Evolutionary conservation across 1,284 basidiomycete species (phyloP).

Genomic region (Violaceomyces palustris): DNA sequence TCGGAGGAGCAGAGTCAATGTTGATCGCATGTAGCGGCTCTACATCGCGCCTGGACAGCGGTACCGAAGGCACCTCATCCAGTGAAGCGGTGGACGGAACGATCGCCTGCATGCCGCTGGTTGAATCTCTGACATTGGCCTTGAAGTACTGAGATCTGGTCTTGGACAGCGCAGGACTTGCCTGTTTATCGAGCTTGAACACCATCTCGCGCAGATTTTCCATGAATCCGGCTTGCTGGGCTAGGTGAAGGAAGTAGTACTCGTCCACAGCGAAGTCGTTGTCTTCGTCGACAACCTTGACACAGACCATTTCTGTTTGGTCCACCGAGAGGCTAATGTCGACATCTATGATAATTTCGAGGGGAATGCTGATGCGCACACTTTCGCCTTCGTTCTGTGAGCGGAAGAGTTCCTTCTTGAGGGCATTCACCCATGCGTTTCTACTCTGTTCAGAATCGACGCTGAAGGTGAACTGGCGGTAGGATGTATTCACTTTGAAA

Average conservation of each 20-base stretch:
- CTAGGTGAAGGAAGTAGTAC: slow-evolving; percentile 40
- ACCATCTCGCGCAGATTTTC: no score
- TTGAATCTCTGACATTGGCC: no score
- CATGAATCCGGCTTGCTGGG: slow-evolving; percentile 18
- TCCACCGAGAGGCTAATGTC: slow-evolving; percentile 62
- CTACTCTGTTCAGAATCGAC: slow-evolving; percentile 45
- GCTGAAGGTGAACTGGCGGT: slow-evolving; percentile 50
- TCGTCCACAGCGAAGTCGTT: slow-evolving; percentile 42
- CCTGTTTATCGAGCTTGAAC: no score
- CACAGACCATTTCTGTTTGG: slow-evolving; percentile 31
- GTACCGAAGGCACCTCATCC: no score
- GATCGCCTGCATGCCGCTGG: no score
- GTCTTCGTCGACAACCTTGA: slow-evolving; percentile 34
- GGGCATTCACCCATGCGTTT: slow-evolving; percentile 76
- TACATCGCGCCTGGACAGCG: no score
- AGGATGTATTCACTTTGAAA: slow-evolving; percentile 51
- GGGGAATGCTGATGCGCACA: slow-evolving; percentile 85
- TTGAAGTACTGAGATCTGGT: no score
- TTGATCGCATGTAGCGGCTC: no score
- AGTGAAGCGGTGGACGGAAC: no score
- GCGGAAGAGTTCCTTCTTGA: slow-evolving; percentile 82
- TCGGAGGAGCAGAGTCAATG: no score
- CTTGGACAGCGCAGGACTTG: no score
- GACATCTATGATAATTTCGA: slow-evolving; percentile 79
- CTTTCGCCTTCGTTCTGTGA: slow-evolving; percentile 91